Percentiles rank a stretch among this genome's conserved stretches.
Conservation (phyloP, 805 yeast species). For the Lipomyces spencermartinsiae region DNA sequence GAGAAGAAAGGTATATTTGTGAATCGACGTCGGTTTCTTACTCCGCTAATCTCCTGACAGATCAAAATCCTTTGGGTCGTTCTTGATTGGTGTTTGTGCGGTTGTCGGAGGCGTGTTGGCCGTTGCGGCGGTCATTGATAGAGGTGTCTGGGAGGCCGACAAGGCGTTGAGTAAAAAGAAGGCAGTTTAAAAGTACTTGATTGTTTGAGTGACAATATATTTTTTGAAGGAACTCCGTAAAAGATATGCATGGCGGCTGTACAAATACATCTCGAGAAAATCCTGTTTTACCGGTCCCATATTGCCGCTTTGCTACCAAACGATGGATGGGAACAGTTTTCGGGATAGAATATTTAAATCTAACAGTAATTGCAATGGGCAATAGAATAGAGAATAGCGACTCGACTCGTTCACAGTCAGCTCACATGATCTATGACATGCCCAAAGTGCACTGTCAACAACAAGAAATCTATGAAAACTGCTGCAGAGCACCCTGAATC, state of each 20-base stretch:
- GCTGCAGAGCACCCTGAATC: conserved; percentile 49
- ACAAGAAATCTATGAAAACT: not conserved
- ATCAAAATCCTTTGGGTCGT: conserved; percentile 80
- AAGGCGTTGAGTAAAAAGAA: conserved; percentile 67
- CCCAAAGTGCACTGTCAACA: not conserved
- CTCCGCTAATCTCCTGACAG: conserved; percentile 36
- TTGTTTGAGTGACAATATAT: not conserved
- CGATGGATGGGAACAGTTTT: not conserved
- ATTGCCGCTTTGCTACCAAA: not conserved
- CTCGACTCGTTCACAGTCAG: not conserved
- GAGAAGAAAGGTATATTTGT: conserved; percentile 55
- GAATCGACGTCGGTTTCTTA: conserved; percentile 25
- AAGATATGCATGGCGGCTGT: not conserved
- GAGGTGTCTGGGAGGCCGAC: conserved; percentile 88
- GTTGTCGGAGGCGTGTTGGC: conserved; percentile 93
- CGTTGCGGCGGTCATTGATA: conserved; percentile 86
- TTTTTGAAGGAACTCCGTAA: not conserved
- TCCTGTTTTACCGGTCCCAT: too few species aligned
- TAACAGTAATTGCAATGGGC: not conserved
- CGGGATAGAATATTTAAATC: not conserved
- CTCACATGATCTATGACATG: not conserved
- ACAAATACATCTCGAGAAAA: not conserved
- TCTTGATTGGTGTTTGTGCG: conserved; percentile 80
- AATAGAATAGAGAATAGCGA: not conserved
- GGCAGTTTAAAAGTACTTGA: conserved; percentile 17